Base-by-base conservation (phyloP, 2,329 filamentous ascomycete genomes). In the Rugonectria rugulosa region DNA sequence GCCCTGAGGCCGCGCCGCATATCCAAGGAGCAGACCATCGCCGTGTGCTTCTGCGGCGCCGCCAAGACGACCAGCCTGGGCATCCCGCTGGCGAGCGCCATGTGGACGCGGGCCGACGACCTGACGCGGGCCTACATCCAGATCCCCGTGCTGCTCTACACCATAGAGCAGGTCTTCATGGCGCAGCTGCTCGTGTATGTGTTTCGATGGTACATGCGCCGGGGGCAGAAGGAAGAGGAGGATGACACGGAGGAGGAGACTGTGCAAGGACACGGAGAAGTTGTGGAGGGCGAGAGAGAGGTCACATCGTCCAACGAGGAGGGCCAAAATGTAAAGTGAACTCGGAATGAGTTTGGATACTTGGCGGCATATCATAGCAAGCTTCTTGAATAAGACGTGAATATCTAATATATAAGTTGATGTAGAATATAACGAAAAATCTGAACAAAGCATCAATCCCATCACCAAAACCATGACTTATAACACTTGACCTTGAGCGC, bases 41-140 rank as follows among this genome's bases (percentile, higher is more conserved):
- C 89, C 0, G 83, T 90, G 12, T 90, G 88, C 63, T 91, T 91
- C 71, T 90, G 88, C 64, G 87, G 85, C 21, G 87, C 88, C 0
- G 88, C 88, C 12, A 92, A 92, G 72, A 90, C 88, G 3, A 87
- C 88, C 2, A 86, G 84, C 3, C 77, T 91, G 53, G 88, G 88
- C 0, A 88, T 91, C 7, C 88, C 88, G 0, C 69, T 91, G 23
- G 80, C 85, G 45, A 83, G 84, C 26, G 83, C 88, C 55, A 90
- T 91, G 83, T 91, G 87, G 77, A 75, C 77, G 12, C 77, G 81
- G 12, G 72, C 84, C 9, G 79, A 81, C 60, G 72, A 83, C 37
- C 72, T 82, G 32, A 79, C 83, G 17, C 77, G 82, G 56, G 79
- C 82, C 1, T 84, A 82, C 61, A 80, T 88, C 40, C 83, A 87